These are phyloP conservation scores for Glycine latifolia DNA, from an alignment of 306 rosid genomes.

Conservation along the genomic window DNA sequence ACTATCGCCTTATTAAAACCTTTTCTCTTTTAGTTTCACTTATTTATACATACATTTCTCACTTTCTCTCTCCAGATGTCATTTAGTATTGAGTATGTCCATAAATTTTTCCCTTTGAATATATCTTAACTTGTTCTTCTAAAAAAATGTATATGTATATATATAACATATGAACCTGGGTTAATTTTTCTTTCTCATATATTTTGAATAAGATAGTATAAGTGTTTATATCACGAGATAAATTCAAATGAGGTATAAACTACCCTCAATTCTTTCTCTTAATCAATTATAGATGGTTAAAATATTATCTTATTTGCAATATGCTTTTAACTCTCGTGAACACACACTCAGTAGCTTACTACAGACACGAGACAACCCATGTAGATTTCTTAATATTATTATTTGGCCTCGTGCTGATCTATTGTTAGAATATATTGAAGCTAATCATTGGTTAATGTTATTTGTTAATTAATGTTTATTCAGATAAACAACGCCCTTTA, in stretches of 20 bases:
- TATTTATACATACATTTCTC: too few relatives aligned
- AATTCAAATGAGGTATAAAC: not conserved
- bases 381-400: not conserved
- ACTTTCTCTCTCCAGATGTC: too few relatives aligned
- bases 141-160: not conserved
- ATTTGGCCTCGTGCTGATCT: not conserved
- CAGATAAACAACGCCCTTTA: too few relatives aligned
- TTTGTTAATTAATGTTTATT: not conserved
- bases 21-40: too few relatives aligned
- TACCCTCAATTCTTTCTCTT: not conserved
- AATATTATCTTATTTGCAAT: not conserved
- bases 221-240: not conserved
- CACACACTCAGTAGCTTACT: not conserved
- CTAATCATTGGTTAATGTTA: constrained; percentile 1
- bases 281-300: not conserved
- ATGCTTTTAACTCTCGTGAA: not conserved
- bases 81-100: too few relatives aligned
- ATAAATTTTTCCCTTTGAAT: too few relatives aligned
- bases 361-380: not conserved
- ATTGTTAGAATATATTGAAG: constrained; percentile 1
- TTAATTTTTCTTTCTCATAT: not conserved
- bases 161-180: not conserved
- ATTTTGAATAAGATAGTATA: not conserved
- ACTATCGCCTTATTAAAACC: too few relatives aligned
- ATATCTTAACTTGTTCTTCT: not conserved